Evolutionary conservation across 148 eudicot genomes (phyloP), one percentile per base, ranked within the genome.

Genomic region (Heliosperma pusillum): DNA sequence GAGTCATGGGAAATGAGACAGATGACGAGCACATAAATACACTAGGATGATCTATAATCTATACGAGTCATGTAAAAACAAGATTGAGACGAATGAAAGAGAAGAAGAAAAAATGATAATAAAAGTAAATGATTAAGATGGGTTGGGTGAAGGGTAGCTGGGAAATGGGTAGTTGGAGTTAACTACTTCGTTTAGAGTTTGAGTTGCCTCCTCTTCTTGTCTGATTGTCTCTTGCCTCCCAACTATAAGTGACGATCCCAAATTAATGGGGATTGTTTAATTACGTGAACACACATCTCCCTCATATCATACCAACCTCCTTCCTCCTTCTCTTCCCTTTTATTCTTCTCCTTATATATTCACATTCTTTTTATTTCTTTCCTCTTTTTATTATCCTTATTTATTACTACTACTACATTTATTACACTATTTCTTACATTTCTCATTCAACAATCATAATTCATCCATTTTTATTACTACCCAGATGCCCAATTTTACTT

Each of bases 271-370:
- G 47, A 68, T 60, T 66, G 58, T 58, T 33, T 33, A 27, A 45
- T 40, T 11, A 70, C 57, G 64, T 78, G 66, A 55, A 25, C 13
- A 0, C 67, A 60, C 65, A 30, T 22, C 24, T 56, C 61, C 79
- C 83, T 76, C 73, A 10, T 52, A 52, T 60, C 67, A 56, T 64
- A 76, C 83, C 79, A 71, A 80, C 83, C 79, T 63, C 79, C 58
- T 16, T 22, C 66, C 8, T 61, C 55, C 22, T 6, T 53, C 20
- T 50, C 19, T 44, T n/a, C 53, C 42, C 44, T 47, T 33, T 13
- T 10, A 20, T 15, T 4, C 53, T 57, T 30, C 17, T 1, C 6
- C 22, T 16, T 59, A 9, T n/a, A 6, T 53, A 19, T 56, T 55
- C 63, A 20, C 36, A 15, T 29, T 58, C 40, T n/a, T 19, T 68